Percentiles rank a stretch among this genome's conserved stretches.
These are phyloP conservation scores for Viola pubescens DNA, from an alignment of 441 rosid species.

Conservation along the genomic window DNA sequence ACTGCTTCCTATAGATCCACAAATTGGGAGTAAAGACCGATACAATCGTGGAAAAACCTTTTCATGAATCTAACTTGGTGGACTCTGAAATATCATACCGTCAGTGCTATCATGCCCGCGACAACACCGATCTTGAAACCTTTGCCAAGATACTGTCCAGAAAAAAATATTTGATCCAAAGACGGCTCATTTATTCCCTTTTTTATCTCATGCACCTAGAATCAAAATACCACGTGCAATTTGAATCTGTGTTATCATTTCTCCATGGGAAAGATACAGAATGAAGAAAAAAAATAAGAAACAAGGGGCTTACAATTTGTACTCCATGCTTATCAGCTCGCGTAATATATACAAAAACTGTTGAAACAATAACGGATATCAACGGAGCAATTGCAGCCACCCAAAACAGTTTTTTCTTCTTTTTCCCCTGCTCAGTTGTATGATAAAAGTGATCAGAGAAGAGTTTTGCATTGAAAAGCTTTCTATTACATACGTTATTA, in stretches of 20 bases:
- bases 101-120: background rate
- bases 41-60: background rate
- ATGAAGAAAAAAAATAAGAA: background rate
- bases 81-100: background rate
- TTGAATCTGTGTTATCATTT: background rate
- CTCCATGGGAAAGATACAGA: background rate
- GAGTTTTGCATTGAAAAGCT: background rate
- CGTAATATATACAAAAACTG: conserved; percentile 59
- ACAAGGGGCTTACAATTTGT: conserved; percentile 34
- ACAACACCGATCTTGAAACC: conserved; percentile 1
- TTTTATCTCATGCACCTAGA: background rate
- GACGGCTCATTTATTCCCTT: background rate
- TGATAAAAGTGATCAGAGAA: background rate
- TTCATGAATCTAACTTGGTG: background rate
- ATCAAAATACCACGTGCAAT: background rate
- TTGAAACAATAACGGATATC: conserved; percentile 57
- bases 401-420: conserved; percentile 59
- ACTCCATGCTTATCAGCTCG: conserved; percentile 67
- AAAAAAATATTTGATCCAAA: background rate
- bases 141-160: background rate
- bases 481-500: background rate
- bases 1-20: conserved; percentile 52
- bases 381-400: conserved; percentile 63
- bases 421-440: conserved; percentile 35
- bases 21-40: background rate